These are phyloP conservation scores for Verticillium zaregamsianum DNA, from an alignment of 2,329 filamentous ascomycete genomes.

Conservation along the genomic window DNA sequence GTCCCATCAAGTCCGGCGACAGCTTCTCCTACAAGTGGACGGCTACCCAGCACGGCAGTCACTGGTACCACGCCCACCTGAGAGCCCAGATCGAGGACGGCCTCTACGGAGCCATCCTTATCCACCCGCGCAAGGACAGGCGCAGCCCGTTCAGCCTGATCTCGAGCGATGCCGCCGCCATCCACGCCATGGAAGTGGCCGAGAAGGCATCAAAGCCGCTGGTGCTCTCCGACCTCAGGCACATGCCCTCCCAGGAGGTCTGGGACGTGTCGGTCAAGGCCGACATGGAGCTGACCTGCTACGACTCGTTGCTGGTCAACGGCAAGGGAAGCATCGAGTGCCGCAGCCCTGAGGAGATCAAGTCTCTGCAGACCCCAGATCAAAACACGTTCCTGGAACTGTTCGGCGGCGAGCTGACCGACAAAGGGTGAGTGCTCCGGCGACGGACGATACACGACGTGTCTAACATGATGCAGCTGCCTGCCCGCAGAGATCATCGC, in stretches of 20 bases:
- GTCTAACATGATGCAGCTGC: conserved; percentile 19
- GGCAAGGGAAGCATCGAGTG: conserved; percentile 56
- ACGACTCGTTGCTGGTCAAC: conserved; percentile 58
- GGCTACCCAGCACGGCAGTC: conserved; percentile 53
- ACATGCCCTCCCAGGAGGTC: conserved; percentile 45
- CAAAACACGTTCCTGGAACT: conserved; percentile 25
- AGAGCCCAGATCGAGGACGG: conserved; percentile 56
- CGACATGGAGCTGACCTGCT: conserved; percentile 49
- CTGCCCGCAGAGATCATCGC: conserved; percentile 36
- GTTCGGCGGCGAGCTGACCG: conserved; percentile 28
- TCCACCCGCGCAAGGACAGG: conserved; percentile 30
- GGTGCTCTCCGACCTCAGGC: conserved; percentile 52
- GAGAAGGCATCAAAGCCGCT: conserved; percentile 42
- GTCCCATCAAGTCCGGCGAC: conserved; percentile 41
- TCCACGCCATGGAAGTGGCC: conserved; percentile 38
- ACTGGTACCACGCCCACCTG: conserved; percentile 59
- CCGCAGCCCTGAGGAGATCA: conserved; percentile 37
- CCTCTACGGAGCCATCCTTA: conserved; percentile 51
- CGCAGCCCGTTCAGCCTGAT: conserved; percentile 47
- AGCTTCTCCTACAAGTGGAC: conserved; percentile 50
- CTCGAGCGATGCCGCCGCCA: conserved; percentile 26
- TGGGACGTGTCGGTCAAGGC: conserved; percentile 38
- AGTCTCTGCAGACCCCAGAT: conserved; percentile 25
- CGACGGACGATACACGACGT: neutral
- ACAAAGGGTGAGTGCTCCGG: conserved; percentile 30